Conservation (phyloP, 306 rosid species). For the Lablab purpureus region DNA sequence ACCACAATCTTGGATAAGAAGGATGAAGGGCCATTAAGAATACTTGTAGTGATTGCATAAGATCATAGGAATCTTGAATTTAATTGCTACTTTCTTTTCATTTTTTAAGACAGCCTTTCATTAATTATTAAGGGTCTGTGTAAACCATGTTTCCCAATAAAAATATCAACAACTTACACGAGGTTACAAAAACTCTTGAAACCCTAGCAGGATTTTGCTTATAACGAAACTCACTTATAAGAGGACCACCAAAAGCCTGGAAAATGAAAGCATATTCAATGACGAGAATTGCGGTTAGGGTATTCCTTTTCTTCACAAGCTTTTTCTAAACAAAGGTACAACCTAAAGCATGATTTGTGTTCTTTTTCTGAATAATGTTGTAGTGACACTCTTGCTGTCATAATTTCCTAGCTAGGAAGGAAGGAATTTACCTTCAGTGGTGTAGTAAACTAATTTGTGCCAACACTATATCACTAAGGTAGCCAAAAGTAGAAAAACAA, state of each 20-base stretch:
- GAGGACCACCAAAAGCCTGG: slow-evolving; percentile 1
- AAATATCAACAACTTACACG: background rate
- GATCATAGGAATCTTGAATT: background rate
- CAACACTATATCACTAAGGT: slow-evolving; percentile 23
- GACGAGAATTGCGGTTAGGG: background rate
- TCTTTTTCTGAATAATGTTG: background rate
- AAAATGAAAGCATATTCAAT: background rate
- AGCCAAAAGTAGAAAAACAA: slow-evolving; percentile 25
- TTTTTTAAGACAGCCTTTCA: background rate
- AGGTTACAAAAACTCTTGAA: background rate
- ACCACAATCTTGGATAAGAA: background rate
- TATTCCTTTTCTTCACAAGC: background rate
- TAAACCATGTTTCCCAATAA: background rate
- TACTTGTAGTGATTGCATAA: background rate
- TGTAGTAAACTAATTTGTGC: slow-evolving; percentile 20
- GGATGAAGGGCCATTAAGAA: background rate
- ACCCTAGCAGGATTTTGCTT: background rate
- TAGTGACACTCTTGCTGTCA: slow-evolving; percentile 30
- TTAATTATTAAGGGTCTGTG: background rate
- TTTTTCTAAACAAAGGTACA: slow-evolving; percentile 25
- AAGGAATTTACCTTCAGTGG: slow-evolving; percentile 1
- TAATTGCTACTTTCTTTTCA: background rate
- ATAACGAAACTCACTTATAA: background rate
- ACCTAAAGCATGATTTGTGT: background rate
- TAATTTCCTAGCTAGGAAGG: slow-evolving; percentile 27